These are phyloP conservation scores for Neophaeococcomyces aloes DNA, from an alignment of 2,329 filamentous ascomycete species.

Conservation along the genomic window DNA sequence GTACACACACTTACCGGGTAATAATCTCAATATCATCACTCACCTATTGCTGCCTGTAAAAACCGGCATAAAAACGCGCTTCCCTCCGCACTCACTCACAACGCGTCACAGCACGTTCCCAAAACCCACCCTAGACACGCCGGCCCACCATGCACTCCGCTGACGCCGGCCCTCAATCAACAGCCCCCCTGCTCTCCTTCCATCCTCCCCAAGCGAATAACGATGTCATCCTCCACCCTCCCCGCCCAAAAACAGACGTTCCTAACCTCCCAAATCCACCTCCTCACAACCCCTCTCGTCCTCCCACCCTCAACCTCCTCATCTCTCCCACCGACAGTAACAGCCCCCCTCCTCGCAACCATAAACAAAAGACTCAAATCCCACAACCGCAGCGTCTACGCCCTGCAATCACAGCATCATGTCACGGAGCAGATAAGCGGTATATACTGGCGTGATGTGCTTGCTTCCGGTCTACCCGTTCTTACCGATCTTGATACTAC, in stretches of 20 bases:
- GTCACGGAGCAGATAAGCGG: constrained; percentile 46
- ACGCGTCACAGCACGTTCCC: no score
- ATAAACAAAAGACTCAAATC: constrained; percentile 43
- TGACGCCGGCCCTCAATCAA: no score
- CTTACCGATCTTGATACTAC: constrained; percentile 9
- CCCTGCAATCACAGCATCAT: constrained; percentile 44
- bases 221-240: background rate
- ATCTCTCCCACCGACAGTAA: background rate
- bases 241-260: background rate
- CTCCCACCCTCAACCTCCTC: background rate
- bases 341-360: constrained; percentile 18
- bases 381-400: constrained; percentile 45
- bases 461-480: constrained; percentile 23
- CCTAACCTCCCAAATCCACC: constrained; percentile 6
- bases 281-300: constrained; percentile 1
- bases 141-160: no score
- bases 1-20: no score
- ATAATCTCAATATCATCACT: no score
- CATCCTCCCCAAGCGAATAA: no score
- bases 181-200: no score
- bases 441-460: constrained; percentile 44
- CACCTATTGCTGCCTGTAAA: no score
- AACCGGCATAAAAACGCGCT: no score
- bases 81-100: no score
- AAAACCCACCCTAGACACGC: no score